Percentiles rank a stretch among this genome's conserved stretches.
Conservation (phyloP, 1,139 yeast species). For the Sugiyamaella xylanicola region DNA sequence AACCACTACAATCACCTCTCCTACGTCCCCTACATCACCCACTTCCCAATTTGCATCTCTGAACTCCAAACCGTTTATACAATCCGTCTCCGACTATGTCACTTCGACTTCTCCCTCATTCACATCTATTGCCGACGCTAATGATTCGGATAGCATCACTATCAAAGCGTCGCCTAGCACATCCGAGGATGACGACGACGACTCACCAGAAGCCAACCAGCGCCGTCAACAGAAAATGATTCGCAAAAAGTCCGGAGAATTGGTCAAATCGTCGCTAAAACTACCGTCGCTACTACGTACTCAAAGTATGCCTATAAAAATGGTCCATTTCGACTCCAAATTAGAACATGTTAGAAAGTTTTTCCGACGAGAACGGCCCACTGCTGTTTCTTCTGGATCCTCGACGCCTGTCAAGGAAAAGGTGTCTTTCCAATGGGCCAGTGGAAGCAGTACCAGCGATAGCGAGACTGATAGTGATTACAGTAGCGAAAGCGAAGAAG, state of each 20-base stretch:
- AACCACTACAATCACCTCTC: neutral
- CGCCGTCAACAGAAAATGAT: constrained; percentile 43
- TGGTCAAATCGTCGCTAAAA: constrained; percentile 73
- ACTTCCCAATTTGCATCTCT: neutral
- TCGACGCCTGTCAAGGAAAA: constrained; percentile 52
- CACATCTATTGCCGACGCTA: neutral
- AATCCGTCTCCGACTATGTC: constrained; percentile 1
- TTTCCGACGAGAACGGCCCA: constrained; percentile 68
- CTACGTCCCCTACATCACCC: neutral
- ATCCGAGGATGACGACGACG: constrained; percentile 12
- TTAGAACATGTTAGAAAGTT: constrained; percentile 71
- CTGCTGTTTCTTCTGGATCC: constrained; percentile 66
- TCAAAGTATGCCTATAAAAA: constrained; percentile 73
- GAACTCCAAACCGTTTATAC: constrained; percentile 5
- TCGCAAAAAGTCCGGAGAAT: constrained; percentile 78
- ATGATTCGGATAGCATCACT: constrained; percentile 17
- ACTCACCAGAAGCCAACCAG: constrained; percentile 16
- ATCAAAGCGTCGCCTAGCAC: constrained; percentile 16
- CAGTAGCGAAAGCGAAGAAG: constrained; percentile 5
- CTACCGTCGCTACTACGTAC: constrained; percentile 52
- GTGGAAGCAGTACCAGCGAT: constrained; percentile 13
- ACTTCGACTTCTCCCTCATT: neutral
- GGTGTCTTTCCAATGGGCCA: constrained; percentile 39
- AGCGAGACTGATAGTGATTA: constrained; percentile 18
- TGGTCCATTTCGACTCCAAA: constrained; percentile 74